Evolutionary conservation across 1,284 basidiomycete species (phyloP).

Genomic region (Boletus semigastroideus): DNA sequence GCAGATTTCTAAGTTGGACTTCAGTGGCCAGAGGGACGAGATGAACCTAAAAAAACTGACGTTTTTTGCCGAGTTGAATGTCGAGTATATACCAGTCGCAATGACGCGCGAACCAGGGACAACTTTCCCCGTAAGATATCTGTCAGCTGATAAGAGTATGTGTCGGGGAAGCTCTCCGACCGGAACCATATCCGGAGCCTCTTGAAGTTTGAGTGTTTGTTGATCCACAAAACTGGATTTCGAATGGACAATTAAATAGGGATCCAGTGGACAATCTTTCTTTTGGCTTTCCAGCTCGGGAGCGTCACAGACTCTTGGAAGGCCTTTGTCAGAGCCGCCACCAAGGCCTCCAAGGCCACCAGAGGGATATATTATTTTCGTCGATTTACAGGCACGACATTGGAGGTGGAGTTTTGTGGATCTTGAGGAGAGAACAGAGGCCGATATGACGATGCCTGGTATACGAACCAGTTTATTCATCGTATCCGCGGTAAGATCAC

Average conservation of each 20-base stretch:
- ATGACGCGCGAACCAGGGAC: constrained; percentile 94
- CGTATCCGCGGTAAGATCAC: constrained; percentile 89
- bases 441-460: constrained; percentile 97
- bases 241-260: constrained; percentile 94
- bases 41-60: constrained; percentile 42
- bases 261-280: constrained; percentile 95
- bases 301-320: constrained; percentile 86
- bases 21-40: constrained; percentile 6
- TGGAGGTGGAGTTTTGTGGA: constrained; percentile 92
- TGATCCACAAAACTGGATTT: constrained; percentile 95
- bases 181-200: constrained; percentile 99
- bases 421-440: constrained; percentile 90
- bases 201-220: constrained; percentile 96
- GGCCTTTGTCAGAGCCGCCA: constrained; percentile 73
- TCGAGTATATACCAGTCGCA: constrained; percentile 96
- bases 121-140: constrained; percentile 87
- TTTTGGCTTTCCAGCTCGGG: constrained; percentile 72
- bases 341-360: constrained; percentile 88
- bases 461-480: constrained; percentile 96
- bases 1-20: constrained; percentile 60
- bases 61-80: constrained; percentile 85
- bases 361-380: constrained; percentile 79
- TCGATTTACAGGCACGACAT: constrained; percentile 87
- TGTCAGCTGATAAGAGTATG: constrained; percentile 90
- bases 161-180: constrained; percentile 97